Evolutionary conservation across 2,329 filamentous ascomycete genomes (phyloP).

Genomic region (Blastomyces gilchristii): DNA sequence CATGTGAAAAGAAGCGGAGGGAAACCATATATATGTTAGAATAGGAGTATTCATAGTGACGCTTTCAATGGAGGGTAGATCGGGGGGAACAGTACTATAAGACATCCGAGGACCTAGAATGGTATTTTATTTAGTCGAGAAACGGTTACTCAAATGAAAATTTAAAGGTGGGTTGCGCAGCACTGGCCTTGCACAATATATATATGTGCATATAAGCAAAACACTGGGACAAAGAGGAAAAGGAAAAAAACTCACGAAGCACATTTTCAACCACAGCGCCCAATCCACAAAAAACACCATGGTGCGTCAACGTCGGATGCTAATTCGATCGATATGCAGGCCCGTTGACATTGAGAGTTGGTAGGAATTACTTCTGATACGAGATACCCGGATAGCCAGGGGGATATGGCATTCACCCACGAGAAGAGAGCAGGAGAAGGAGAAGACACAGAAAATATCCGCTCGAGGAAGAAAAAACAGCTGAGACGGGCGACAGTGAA

Average conservation of each 20-base stretch:
- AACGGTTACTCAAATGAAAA: slow-evolving; percentile 14
- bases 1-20: neutral
- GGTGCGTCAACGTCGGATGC: slow-evolving; percentile 8
- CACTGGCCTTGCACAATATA: neutral
- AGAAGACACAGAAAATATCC: neutral
- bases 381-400: neutral
- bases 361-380: neutral
- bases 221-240: neutral
- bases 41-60: neutral
- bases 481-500: no score
- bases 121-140: neutral
- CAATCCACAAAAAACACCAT: slow-evolving; percentile 56
- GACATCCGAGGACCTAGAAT: slow-evolving; percentile 58
- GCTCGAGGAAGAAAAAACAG: neutral
- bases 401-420: neutral
- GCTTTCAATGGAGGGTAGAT: slow-evolving; percentile 7
- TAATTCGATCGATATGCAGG: neutral
- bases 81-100: slow-evolving; percentile 44
- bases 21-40: slow-evolving; percentile 3
- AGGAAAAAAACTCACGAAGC: slow-evolving; percentile 56
- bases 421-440: neutral
- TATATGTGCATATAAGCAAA: neutral
- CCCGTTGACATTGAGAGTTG: neutral
- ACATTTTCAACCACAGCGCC: slow-evolving; percentile 82
- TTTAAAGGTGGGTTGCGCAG: slow-evolving; percentile 16